Conservation (phyloP, 768 basidiomycete species). For the Phaffia australis region DNA sequence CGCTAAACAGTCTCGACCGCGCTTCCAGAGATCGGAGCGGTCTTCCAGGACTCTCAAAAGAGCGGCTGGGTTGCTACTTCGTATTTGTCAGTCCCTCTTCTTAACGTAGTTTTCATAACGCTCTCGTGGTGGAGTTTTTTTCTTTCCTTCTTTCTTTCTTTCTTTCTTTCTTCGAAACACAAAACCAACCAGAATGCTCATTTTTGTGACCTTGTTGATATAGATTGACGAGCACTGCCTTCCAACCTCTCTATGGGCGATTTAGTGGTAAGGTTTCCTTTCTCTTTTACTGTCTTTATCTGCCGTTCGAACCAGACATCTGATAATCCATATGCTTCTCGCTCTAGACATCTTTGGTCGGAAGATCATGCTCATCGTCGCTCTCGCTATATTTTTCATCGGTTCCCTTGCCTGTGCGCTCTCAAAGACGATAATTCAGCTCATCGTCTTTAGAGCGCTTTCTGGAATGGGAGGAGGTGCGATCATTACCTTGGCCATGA, state of each 20-base stretch:
- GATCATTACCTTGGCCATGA: constrained; percentile 49
- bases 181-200: not conserved
- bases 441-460: constrained; percentile 56
- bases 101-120: no score
- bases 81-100: constrained; percentile 47
- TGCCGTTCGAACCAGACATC: no score
- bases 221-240: constrained; percentile 44
- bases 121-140: no score
- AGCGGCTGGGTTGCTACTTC: constrained; percentile 63
- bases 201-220: not conserved
- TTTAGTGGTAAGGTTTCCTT: constrained; percentile 30
- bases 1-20: constrained; percentile 49
- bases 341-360: constrained; percentile 42
- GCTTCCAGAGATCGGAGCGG: constrained; percentile 56
- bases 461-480: constrained; percentile 63
- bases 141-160: not conserved
- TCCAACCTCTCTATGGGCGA: constrained; percentile 44
- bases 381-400: constrained; percentile 54
- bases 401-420: constrained; percentile 60
- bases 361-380: constrained; percentile 50
- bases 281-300: no score
- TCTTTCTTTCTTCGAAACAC: not conserved
- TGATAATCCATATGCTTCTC: not conserved
- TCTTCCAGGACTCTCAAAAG: constrained; percentile 55
- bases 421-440: constrained; percentile 52